Evolutionary conservation across 306 rosid genomes (phyloP).

Genomic region (Quillaja saponaria): DNA sequence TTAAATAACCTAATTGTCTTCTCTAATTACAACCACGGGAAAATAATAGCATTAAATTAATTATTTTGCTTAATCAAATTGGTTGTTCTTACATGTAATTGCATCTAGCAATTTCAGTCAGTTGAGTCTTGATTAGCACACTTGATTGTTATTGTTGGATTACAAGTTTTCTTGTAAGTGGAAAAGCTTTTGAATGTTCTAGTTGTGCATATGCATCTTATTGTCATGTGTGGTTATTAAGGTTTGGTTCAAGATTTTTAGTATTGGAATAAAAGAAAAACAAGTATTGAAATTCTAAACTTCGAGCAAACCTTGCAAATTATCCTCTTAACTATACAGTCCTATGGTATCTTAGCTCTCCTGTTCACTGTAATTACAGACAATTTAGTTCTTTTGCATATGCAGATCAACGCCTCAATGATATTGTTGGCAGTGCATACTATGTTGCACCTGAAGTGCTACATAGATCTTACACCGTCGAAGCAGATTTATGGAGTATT

Average conservation of each 20-base stretch:
- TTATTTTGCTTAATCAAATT: slow-evolving; percentile 7
- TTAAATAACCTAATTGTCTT: slow-evolving; percentile 10
- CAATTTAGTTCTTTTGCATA: slow-evolving; percentile 36
- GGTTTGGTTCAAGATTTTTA: slow-evolving; percentile 12
- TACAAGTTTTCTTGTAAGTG: slow-evolving; percentile 6
- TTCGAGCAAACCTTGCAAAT: not conserved
- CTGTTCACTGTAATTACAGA: slow-evolving; percentile 32
- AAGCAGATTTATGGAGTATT: slow-evolving; percentile 94
- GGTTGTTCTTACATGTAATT: too few relatives aligned
- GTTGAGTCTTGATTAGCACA: too few relatives aligned
- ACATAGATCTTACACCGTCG: slow-evolving; percentile 87
- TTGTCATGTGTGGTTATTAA: slow-evolving; percentile 6
- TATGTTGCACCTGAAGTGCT: slow-evolving; percentile 97
- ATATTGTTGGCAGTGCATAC: slow-evolving; percentile 98
- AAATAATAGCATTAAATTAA: not conserved
- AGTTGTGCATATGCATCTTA: slow-evolving; percentile 13
- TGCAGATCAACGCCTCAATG: slow-evolving; percentile 90
- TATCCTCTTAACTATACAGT: slow-evolving; percentile 15
- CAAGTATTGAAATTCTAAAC: not conserved
- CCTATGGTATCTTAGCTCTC: slow-evolving; percentile 13
- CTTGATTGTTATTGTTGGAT: not conserved
- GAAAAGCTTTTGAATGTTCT: slow-evolving; percentile 5
- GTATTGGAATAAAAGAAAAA: too few relatives aligned
- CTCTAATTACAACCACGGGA: not conserved
- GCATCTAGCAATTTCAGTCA: too few relatives aligned